Evolutionary conservation across 768 basidiomycete species (phyloP).

Genomic region (Mycena capillaripes): DNA sequence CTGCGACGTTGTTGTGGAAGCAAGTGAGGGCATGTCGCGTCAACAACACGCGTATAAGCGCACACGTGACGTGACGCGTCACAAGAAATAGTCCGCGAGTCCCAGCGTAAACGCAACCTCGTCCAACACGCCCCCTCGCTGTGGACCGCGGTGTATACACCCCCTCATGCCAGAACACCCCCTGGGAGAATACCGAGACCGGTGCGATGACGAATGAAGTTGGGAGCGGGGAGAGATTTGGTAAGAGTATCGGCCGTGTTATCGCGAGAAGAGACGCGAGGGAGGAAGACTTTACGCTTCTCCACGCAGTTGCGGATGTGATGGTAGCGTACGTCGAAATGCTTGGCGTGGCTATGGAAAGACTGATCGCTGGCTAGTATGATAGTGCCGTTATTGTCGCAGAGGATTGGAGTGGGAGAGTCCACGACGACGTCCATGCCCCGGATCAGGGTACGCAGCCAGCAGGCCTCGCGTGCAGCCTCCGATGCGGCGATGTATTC

Average conservation of each 20-base stretch:
- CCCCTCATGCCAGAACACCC: constrained; percentile 8
- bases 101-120: too few relatives aligned
- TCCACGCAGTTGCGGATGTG: background rate
- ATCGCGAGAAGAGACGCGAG: background rate
- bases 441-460: background rate
- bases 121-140: background rate
- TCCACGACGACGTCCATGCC: background rate
- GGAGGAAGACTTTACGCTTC: background rate
- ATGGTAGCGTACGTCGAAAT: background rate
- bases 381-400: background rate
- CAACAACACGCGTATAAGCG: too few relatives aligned
- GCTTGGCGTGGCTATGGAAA: background rate
- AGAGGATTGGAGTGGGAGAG: background rate
- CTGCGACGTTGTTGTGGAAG: too few relatives aligned
- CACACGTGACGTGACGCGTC: too few relatives aligned
- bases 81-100: too few relatives aligned
- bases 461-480: background rate
- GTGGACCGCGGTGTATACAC: background rate
- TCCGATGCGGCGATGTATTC: background rate
- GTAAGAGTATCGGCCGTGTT: background rate
- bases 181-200: background rate
- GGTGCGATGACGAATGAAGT: background rate
- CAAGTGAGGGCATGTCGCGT: too few relatives aligned
- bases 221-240: background rate
- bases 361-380: background rate